These are phyloP conservation scores for Paramecium pentaurelia DNA, from an alignment of 73 alveolate species.

Conservation along the genomic window DNA sequence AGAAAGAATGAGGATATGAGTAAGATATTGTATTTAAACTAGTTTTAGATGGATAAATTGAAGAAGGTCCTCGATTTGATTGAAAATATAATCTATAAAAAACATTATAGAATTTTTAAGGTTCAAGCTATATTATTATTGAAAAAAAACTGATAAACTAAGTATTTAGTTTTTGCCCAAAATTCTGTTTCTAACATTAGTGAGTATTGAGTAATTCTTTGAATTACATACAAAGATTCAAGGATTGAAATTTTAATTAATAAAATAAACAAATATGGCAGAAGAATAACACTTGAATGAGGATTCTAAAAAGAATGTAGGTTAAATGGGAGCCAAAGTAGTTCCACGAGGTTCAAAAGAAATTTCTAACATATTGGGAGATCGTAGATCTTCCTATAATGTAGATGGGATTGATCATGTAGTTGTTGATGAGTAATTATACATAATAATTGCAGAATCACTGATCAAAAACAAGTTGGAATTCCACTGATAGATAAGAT, in stretches of 20 bases:
- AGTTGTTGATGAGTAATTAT: slow-evolving; percentile 38
- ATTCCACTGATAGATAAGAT: neutral
- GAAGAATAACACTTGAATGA: neutral
- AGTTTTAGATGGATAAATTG: neutral
- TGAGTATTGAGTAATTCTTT: neutral
- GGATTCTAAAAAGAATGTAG: neutral
- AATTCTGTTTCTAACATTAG: neutral
- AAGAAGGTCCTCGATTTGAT: slow-evolving; percentile 21
- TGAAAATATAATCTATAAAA: neutral
- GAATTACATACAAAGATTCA: neutral
- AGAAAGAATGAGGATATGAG: neutral
- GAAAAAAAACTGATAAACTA: neutral
- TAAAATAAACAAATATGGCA: neutral
- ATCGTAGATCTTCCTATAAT: slow-evolving; percentile 30
- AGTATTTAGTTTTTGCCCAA: neutral
- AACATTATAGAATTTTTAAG: neutral
- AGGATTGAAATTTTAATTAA: neutral
- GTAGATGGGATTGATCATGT: slow-evolving; percentile 1
- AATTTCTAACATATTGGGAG: neutral
- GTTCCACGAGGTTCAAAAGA: neutral
- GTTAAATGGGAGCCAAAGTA: neutral
- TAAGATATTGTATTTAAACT: neutral
- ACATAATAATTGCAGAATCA: neutral
- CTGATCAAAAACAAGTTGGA: neutral
- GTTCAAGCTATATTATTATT: neutral